Evolutionary conservation across 805 yeast species (phyloP).

Genomic region (Candida nonsorbophila): DNA sequence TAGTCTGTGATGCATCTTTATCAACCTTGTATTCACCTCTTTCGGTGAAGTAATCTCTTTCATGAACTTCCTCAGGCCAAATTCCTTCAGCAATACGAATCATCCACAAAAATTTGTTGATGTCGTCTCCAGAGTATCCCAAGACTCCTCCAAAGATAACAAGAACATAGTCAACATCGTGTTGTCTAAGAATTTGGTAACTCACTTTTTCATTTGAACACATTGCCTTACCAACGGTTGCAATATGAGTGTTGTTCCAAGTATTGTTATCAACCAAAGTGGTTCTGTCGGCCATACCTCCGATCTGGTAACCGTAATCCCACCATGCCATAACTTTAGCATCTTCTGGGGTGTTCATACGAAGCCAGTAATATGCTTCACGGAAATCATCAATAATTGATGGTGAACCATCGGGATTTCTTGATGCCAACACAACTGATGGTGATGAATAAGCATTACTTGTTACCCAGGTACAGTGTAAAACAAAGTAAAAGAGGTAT

Average conservation of each 20-base stretch:
- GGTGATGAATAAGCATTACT: conserved; percentile 95
- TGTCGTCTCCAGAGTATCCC: conserved; percentile 94
- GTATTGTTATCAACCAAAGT: conserved; percentile 98
- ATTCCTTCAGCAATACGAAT: conserved; percentile 97
- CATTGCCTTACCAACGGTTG: conserved; percentile 98
- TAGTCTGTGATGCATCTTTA: conserved; percentile 70
- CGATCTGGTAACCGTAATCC: conserved; percentile 99
- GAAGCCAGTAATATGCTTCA: conserved; percentile 97
- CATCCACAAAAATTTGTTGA: conserved; percentile 98
- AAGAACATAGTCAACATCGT: conserved; percentile 92
- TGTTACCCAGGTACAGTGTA: conserved; percentile 97
- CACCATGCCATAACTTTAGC: conserved; percentile 98
- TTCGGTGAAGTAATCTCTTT: conserved; percentile 76
- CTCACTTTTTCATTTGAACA: conserved; percentile 82
- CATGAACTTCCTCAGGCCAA: conserved; percentile 98
- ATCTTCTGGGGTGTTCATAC: conserved; percentile 96
- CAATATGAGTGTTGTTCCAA: conserved; percentile 99
- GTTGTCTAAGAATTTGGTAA: conserved; percentile 80
- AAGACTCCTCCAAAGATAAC: conserved; percentile 91
- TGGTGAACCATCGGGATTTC: conserved; percentile 78
- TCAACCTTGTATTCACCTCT: conserved; percentile 89
- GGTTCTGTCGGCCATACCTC: conserved; percentile 99
- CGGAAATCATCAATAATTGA: conserved; percentile 91
- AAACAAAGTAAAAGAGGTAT: conserved; percentile 76
- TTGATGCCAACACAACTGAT: conserved; percentile 87